Evolutionary conservation across 495 filamentous ascomycete species (phyloP).

Genomic region (Neurospora tetrasperma): DNA sequence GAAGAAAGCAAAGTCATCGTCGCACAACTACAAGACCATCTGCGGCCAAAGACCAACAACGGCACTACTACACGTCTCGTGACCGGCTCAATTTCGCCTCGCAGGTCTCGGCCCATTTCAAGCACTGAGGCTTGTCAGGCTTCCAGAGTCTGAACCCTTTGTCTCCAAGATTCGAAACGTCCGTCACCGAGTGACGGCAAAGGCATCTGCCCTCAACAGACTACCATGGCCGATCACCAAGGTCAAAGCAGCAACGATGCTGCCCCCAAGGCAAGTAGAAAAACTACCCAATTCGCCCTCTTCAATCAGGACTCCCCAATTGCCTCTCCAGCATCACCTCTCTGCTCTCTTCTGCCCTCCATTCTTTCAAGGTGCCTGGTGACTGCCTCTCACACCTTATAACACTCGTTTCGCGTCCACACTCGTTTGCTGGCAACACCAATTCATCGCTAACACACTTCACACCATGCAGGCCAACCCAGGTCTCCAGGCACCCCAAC

Average conservation of each 20-base stretch:
- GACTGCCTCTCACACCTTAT: neutral
- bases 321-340: neutral
- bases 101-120: neutral
- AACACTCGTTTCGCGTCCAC: neutral
- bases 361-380: neutral
- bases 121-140: neutral
- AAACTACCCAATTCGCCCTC: neutral
- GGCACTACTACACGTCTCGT: neutral
- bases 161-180: neutral
- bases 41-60: neutral
- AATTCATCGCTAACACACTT: slow-evolving; percentile 3
- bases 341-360: neutral
- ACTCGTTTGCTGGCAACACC: neutral
- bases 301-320: neutral
- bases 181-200: neutral
- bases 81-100: neutral
- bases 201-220: slow-evolving; percentile 2
- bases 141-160: neutral
- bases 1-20: neutral
- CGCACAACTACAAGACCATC: neutral
- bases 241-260: slow-evolving; percentile 19
- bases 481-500: slow-evolving; percentile 18
- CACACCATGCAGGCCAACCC: slow-evolving; percentile 21
- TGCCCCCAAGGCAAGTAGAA: slow-evolving; percentile 17
- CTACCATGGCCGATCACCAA: slow-evolving; percentile 13